Percentiles rank a stretch among this genome's conserved stretches.
Evolutionary conservation across 1,284 basidiomycete genomes (phyloP).

Genomic region (Ustilago tritici): DNA sequence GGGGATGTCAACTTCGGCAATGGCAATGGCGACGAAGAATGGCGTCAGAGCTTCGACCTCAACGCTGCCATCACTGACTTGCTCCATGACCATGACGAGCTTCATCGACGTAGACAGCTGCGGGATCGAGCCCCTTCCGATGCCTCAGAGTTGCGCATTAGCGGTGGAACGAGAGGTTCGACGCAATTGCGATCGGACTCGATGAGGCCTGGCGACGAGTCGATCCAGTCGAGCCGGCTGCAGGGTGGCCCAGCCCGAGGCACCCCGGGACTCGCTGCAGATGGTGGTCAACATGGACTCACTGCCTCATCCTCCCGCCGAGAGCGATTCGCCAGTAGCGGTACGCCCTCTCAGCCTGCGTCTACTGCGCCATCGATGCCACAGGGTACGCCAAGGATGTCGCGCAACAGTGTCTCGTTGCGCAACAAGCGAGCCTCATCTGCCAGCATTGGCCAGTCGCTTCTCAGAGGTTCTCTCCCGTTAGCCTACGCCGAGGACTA

Average conservation of each 20-base stretch:
- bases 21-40: conserved; percentile 35
- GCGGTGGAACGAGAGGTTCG: conserved; percentile 7
- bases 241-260: conserved; percentile 10
- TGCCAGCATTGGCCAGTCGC: conserved; percentile 72
- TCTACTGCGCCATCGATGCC: conserved; percentile 5
- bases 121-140: conserved; percentile 36
- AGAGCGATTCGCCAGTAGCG: conserved; percentile 31
- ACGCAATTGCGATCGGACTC: conserved; percentile 23
- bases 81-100: conserved; percentile 57
- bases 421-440: conserved; percentile 69
- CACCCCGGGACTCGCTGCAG: neutral
- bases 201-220: conserved; percentile 21
- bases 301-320: conserved; percentile 18
- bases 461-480: conserved; percentile 62
- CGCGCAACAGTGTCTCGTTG: conserved; percentile 34
- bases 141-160: conserved; percentile 21
- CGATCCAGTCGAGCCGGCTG: conserved; percentile 4
- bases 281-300: conserved; percentile 17
- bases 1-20: conserved; percentile 40
- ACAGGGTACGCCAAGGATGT: conserved; percentile 23
- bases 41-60: conserved; percentile 59
- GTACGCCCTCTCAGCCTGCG: conserved; percentile 13
- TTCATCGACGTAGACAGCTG: conserved; percentile 45
- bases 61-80: conserved; percentile 64
- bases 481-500: conserved; percentile 56